Base-by-base conservation (phyloP, 2,329 filamentous ascomycete genomes). In the Phaeomoniella chlamydospora region DNA sequence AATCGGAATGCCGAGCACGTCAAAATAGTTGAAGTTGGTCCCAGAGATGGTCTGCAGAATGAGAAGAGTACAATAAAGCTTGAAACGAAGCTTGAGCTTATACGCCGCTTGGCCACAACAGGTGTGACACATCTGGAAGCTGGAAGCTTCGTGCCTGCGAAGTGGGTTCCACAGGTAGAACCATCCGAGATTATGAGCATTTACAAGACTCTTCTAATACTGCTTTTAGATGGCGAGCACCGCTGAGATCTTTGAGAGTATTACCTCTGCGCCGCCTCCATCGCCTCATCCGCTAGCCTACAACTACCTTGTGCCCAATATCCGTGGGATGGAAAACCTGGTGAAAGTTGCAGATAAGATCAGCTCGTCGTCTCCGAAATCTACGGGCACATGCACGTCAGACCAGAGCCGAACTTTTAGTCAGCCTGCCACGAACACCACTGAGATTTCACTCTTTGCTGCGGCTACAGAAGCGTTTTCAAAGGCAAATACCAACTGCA, bases 261-360 rank as follows among this genome's bases (percentile, higher is more conserved):
- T 76, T 18, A 56, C 75, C 36, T 51, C 58, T 35, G 54, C 55
- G 4, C 64, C 70, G 4, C 71, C 71, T 2, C 47, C 56, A 36
- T 64, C 70, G 3, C 49, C 62, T 11, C 51, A 62, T 35, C 59
- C 65, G 3, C 68, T 78, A 35, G 70, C 69, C 34, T 79, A 77
- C 53, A 76, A 78, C 54, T 79, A 73, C 58, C 69, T 79, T 4
- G 65, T 77, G 1, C 74, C 74, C 1, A 79, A 79, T 42, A 63
- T 67, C 45, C 70, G 67, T 54, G 74, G 74, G 11, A 54, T 78
- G 2, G 69, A 77, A 42, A 70, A 65, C 46, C 67, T 75, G 37
- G 59, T 77, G 43, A 65, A 67, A 38, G 54, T 66, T 29, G 67
- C 71, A 57, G 35, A 33, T 14, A 53, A 56, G 32, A n/a, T n/a